Base-by-base conservation (phyloP, 73 alveolate species). In the Paramecium tetraurelia region DNA sequence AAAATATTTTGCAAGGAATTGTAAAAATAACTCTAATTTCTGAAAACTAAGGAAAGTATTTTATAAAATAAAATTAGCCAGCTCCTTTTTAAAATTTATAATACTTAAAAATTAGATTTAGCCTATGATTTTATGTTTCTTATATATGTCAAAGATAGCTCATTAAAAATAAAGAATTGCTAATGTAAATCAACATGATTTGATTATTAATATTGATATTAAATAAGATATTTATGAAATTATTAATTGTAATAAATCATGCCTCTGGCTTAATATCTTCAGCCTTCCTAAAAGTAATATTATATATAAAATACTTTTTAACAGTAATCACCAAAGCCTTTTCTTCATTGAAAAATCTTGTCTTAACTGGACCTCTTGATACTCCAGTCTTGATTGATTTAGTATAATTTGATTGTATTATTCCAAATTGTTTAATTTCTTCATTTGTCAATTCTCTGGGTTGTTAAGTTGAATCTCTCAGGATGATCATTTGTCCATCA, bases 371-470 rank as follows among this genome's bases (percentile, higher is more conserved):
- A 24, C 86, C 86, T 70, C 58, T 70, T 31, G 86, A n/a, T 3
- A 18, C 27, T 12, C 57, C 57, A 5, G 16, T 29, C 14, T 70
- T 70, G 4, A 70, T 20, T 29, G 59, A 70, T 70, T 33, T n/a
- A 12, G 48, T 31, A 33, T 70, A 70, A 18, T 27, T 31, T 5
- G 86, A 70, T 70, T 70, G 21, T 7, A 70, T 70, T 3, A 70
- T 70, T 31, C 86, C 86, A 70, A 70, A 70, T 70, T 70, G 33
- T 31, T 70, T 70, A 12, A 70, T 33, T 70, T 70, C 86, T 9
- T 27, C 86, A 31, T 70, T 35, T 8, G 86, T 70, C n/a, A 70
- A 14, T 70, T 70, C 86, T 70, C 86, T 70, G 5, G 48, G 57
- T 29, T 29, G 5, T 70, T 70, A 33, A 10, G 48, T 70, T n/a